Evolutionary conservation across 192 early-diverging fungal genomes (phyloP).

Genomic region (Umbelopsis isabellina): DNA sequence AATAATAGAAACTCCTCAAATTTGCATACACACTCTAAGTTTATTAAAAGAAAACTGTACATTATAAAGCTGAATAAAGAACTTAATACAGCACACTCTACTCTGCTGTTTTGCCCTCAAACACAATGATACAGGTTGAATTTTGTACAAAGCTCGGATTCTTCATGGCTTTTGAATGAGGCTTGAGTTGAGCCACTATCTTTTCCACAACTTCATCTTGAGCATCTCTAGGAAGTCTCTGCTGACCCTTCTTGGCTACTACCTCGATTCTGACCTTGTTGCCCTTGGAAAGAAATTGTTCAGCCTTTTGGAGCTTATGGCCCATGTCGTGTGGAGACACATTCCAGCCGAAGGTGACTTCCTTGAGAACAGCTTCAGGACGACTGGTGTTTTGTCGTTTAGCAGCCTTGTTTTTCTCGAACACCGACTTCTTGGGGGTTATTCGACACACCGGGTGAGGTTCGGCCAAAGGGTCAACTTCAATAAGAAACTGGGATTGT

Average conservation of each 20-base stretch:
- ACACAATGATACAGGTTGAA: constrained; percentile 12
- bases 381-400: constrained; percentile 46
- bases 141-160: constrained; percentile 12
- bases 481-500: constrained; percentile 46
- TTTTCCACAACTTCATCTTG: constrained; percentile 44
- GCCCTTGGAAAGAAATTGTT: constrained; percentile 56
- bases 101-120: constrained; percentile 14
- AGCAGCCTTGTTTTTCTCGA: constrained; percentile 51
- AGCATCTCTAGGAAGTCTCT: constrained; percentile 29
- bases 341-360: constrained; percentile 56
- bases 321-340: constrained; percentile 52
- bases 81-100: background rate
- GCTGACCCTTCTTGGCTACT: constrained; percentile 48
- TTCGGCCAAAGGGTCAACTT: constrained; percentile 43
- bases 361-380: constrained; percentile 45
- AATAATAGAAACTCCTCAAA: background rate
- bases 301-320: constrained; percentile 51
- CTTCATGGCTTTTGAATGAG: constrained; percentile 8
- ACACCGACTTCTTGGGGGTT: constrained; percentile 53
- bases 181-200: constrained; percentile 27
- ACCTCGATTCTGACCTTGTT: constrained; percentile 52
- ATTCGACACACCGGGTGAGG: constrained; percentile 54
- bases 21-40: background rate
- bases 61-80: background rate
- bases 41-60: background rate